Evolutionary conservation across 169 alveolate species (phyloP).

Genomic region (Eimeria acervulina): DNA sequence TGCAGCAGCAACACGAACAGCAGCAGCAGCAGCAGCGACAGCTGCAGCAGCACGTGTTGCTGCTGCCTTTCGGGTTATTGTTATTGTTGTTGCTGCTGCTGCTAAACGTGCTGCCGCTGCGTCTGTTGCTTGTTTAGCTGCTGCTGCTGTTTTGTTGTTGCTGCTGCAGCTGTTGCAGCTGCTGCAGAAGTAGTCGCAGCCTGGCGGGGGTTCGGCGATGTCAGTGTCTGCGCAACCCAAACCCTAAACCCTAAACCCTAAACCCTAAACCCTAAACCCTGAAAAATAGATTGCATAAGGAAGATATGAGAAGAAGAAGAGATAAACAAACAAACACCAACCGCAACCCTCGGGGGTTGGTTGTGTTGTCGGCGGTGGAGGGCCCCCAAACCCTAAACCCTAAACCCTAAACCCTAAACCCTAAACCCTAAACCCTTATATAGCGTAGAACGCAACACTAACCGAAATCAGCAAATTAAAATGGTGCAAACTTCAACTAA

Average conservation of each 20-base stretch:
- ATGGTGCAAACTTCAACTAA: not conserved
- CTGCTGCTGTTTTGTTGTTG: not conserved
- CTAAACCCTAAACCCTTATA: constrained; percentile 11
- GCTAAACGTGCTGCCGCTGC: no score
- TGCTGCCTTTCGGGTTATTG: no score
- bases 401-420: constrained; percentile 39
- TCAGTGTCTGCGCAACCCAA: not conserved
- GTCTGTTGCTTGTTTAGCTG: no score
- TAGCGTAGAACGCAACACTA: not conserved
- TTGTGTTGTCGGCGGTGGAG: constrained; percentile 7
- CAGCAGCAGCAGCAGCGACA: no score
- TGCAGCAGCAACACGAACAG: no score
- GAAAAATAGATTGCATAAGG: not conserved
- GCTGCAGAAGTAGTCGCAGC: not conserved
- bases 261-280: constrained; percentile 33
- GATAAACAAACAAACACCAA: not conserved
- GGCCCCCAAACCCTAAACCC: constrained; percentile 44
- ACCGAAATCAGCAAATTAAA: not conserved
- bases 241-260: not conserved
- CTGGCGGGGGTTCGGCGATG: not conserved
- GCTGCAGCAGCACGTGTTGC: no score
- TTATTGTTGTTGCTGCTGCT: no score
- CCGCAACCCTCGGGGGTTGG: not conserved
- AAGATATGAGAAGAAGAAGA: not conserved
- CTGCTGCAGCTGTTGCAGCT: not conserved